Percentiles rank a stretch among this genome's conserved stretches.
Conservation (phyloP, 495 filamentous ascomycete genomes). For the Aspergillus panamensis region DNA sequence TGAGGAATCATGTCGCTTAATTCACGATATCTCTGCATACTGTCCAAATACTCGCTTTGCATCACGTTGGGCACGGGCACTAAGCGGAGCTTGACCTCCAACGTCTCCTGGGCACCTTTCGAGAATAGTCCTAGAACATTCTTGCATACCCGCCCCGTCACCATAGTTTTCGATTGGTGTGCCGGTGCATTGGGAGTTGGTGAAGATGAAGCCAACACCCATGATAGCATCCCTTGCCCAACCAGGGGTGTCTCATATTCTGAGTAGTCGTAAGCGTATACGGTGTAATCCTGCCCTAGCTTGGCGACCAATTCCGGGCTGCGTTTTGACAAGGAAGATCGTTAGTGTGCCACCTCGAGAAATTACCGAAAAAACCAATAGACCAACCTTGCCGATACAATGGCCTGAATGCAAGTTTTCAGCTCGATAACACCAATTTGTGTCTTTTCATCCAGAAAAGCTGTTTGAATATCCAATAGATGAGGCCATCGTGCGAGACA, state of each 20-base stretch:
- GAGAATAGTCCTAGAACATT: conserved; percentile 80
- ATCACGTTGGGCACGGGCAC: conserved; percentile 73
- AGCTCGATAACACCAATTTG: conserved; percentile 87
- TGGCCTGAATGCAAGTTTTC: conserved; percentile 84
- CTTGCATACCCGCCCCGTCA: conserved; percentile 87
- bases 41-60: conserved; percentile 65
- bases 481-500: conserved; percentile 89
- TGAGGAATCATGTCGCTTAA: conserved; percentile 57
- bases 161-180: conserved; percentile 64
- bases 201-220: conserved; percentile 64
- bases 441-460: conserved; percentile 70
- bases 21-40: conserved; percentile 58
- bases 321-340: conserved; percentile 18
- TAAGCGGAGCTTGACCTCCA: conserved; percentile 90
- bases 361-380: conserved; percentile 5
- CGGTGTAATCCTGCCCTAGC: conserved; percentile 84
- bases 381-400: conserved; percentile 64
- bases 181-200: conserved; percentile 53
- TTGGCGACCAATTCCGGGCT: conserved; percentile 87
- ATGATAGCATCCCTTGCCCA: conserved; percentile 93
- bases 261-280: conserved; percentile 96
- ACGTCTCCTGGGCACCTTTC: conserved; percentile 78
- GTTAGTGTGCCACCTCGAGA: neutral
- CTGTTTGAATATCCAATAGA: conserved; percentile 72
- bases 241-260: conserved; percentile 90